A percentile compares a stretch with the other conserved stretches of the same genome.
These are phyloP conservation scores for Juncus inflexus DNA, from an alignment of 176 grass and related monocot species.

Conservation along the genomic window DNA sequence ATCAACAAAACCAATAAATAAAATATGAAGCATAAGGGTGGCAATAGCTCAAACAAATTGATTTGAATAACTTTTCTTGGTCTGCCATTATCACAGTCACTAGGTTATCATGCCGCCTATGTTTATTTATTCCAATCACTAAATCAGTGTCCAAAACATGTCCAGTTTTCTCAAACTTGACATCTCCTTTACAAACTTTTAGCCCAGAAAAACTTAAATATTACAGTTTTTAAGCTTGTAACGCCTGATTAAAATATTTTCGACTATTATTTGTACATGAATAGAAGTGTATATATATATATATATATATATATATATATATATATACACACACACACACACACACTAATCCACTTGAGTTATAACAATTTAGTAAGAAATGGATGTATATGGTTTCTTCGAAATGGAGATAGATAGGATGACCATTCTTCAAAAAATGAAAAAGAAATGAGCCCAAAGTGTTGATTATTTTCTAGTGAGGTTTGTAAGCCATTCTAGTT, in stretches of 20 bases:
- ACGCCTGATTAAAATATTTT: too few species aligned
- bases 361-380: too few species aligned
- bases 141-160: not conserved
- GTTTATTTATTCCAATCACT: constrained; percentile 14
- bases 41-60: constrained; percentile 7
- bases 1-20: constrained; percentile 15
- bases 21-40: constrained; percentile 3
- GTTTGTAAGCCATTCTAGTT: not conserved
- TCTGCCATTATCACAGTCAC: constrained; percentile 22
- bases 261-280: too few species aligned
- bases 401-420: too few species aligned
- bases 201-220: too few species aligned
- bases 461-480: not conserved
- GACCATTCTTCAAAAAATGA: not conserved
- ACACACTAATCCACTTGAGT: too few species aligned
- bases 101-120: constrained; percentile 7
- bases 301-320: too few species aligned
- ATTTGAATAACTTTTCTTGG: constrained; percentile 18
- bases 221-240: too few species aligned
- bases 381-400: too few species aligned
- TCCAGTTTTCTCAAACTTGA: not conserved
- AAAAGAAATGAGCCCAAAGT: not conserved
- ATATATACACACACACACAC: too few species aligned
- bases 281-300: too few species aligned
- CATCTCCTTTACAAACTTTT: too few species aligned